A percentile compares a stretch with the other conserved stretches of the same genome.
Conservation (phyloP, 2,329 filamentous ascomycete genomes). For the Paramyrothecium sp. region DNA sequence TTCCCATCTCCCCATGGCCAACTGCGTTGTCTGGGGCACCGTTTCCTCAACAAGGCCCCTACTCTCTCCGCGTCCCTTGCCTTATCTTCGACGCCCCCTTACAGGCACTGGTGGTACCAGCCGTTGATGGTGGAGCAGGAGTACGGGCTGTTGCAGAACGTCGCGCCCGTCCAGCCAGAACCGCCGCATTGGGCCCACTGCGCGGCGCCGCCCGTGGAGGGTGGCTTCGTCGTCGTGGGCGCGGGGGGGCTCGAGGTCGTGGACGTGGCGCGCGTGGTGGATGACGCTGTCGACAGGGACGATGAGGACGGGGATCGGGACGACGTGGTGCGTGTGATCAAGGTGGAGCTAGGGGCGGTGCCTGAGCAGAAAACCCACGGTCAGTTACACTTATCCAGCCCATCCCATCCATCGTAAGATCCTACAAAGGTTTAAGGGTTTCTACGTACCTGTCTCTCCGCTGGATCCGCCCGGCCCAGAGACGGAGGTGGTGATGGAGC, state of each 20-base stretch:
- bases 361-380: background rate
- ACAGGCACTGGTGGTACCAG: constrained; percentile 1
- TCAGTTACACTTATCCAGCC: background rate
- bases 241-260: background rate
- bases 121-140: constrained; percentile 1
- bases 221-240: background rate
- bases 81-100: background rate
- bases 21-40: background rate
- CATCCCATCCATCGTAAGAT: background rate
- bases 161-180: background rate
- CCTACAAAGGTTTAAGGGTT: no score
- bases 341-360: background rate
- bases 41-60: background rate
- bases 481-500: constrained; percentile 25
- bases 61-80: background rate
- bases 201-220: background rate
- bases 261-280: background rate
- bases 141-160: background rate
- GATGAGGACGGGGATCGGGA: background rate
- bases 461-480: background rate
- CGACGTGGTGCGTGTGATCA: background rate
- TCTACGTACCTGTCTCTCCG: constrained; percentile 1
- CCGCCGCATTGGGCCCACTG: constrained; percentile 2
- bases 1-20: no score
- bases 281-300: background rate